These are phyloP conservation scores for Rhodofomes roseus DNA, from an alignment of 1,284 basidiomycete genomes.

Conservation along the genomic window DNA sequence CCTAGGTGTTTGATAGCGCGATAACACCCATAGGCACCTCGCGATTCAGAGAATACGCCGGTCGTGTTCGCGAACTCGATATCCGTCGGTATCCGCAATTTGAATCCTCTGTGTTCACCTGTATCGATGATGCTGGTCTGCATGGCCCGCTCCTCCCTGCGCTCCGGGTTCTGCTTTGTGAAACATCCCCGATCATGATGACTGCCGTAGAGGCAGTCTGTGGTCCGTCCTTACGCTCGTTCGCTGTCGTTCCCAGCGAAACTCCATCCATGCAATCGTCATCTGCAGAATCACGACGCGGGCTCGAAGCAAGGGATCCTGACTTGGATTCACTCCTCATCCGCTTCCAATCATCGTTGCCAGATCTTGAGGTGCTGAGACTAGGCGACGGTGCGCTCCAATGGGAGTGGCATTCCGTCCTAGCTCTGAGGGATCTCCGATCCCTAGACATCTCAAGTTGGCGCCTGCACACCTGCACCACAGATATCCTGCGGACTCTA, in stretches of 20 bases:
- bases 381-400: background rate
- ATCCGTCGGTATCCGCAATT: background rate
- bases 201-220: background rate
- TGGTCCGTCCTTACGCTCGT: background rate
- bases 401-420: background rate
- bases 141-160: background rate
- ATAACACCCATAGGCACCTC: background rate
- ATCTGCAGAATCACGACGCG: no score
- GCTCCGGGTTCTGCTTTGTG: background rate
- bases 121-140: background rate
- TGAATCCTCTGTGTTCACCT: background rate
- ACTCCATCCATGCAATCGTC: background rate
- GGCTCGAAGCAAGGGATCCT: no score
- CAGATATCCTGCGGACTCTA: background rate
- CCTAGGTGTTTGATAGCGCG: background rate
- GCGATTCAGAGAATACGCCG: background rate
- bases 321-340: background rate
- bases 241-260: background rate
- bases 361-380: background rate
- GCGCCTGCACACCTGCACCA: background rate
- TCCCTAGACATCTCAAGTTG: background rate
- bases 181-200: background rate
- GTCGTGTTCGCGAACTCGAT: background rate
- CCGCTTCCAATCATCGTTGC: background rate
- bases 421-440: background rate